phyloP scores from a whole-genome alignment of 169 alveolate species.

The Cardiosporidium cionae region DNA sequence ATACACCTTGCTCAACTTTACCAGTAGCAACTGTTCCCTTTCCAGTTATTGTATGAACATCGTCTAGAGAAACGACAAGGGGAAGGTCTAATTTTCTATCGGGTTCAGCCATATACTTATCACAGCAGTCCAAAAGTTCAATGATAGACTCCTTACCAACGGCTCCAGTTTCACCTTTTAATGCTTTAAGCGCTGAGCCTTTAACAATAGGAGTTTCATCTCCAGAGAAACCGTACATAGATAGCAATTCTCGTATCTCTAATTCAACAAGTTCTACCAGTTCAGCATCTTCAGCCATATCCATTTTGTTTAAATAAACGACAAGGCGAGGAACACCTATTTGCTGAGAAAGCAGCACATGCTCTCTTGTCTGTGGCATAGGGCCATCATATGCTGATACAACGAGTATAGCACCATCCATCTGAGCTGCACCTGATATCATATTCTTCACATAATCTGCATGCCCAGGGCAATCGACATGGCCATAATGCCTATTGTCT shows the following conservation, averaged over 20 bases:
- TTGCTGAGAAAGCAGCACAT: constrained; percentile 75
- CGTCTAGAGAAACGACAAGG: constrained; percentile 18
- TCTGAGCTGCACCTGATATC: constrained; percentile 92
- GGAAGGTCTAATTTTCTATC: constrained; percentile 27
- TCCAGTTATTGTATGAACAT: constrained; percentile 22
- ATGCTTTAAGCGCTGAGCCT: constrained; percentile 87
- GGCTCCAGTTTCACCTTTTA: constrained; percentile 50
- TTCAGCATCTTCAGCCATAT: constrained; percentile 82
- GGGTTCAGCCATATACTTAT: constrained; percentile 52
- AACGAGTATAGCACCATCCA: constrained; percentile 89
- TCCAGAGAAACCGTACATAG: constrained; percentile 17
- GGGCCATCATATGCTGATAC: constrained; percentile 93
- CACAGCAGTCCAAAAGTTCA: constrained; percentile 74
- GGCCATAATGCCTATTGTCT: constrained; percentile 44
- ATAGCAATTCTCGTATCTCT: constrained; percentile 60
- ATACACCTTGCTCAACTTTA: constrained; percentile 84
- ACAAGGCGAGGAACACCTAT: constrained; percentile 58
- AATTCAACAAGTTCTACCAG: constrained; percentile 87
- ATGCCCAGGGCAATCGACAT: constrained; percentile 75
- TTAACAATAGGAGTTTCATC: constrained; percentile 75
- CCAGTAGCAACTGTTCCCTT: constrained; percentile 81
- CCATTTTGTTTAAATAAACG: constrained; percentile 84
- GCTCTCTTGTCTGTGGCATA: constrained; percentile 86
- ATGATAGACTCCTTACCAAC: constrained; percentile 57
- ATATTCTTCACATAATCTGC: constrained; percentile 92